These are phyloP conservation scores for Hypholoma fasciculare DNA, from an alignment of 768 basidiomycete genomes.

Conservation along the genomic window DNA sequence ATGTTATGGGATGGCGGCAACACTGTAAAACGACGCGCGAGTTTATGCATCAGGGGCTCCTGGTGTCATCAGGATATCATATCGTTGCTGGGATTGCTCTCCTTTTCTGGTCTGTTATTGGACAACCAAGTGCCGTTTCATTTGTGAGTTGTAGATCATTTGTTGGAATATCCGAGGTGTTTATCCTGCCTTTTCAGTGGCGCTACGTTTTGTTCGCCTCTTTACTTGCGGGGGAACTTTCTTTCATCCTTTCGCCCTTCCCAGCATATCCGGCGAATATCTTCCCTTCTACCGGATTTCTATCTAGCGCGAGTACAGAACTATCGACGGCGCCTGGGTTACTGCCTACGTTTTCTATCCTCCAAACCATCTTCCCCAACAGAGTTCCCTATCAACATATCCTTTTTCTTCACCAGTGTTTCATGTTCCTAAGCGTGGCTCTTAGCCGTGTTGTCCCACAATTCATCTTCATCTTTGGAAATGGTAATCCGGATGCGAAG, in stretches of 20 bases:
- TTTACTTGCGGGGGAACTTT: conserved; percentile 61
- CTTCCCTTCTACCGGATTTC: conserved; percentile 1
- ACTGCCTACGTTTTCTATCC: conserved; percentile 17
- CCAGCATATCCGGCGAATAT: conserved; percentile 24
- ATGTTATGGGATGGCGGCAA: conserved; percentile 64
- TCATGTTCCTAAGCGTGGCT: conserved; percentile 73
- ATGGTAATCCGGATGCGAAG: conserved; percentile 9
- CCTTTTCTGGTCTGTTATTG: conserved; percentile 62
- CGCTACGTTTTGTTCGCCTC: conserved; percentile 72
- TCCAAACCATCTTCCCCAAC: conserved; percentile 52
- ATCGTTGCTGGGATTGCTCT: conserved; percentile 57
- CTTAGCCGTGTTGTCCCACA: conserved; percentile 70
- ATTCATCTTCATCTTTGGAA: conserved; percentile 44
- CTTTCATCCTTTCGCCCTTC: conserved; percentile 62
- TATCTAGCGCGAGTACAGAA: conserved; percentile 9
- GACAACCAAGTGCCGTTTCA: conserved; percentile 56
- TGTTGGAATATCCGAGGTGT: conserved; percentile 7
- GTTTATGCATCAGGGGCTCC: conserved; percentile 65
- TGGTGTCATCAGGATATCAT: conserved; percentile 66
- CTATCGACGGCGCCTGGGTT: conserved; percentile 17
- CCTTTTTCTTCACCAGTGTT: conserved; percentile 73
- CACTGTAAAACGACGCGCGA: conserved; percentile 66
- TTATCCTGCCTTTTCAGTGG: conserved; percentile 51
- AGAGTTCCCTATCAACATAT: conserved; percentile 78
- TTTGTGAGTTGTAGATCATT: conserved; percentile 54